These are phyloP conservation scores for Drechslera avenae DNA, from an alignment of 2,329 filamentous ascomycete species.

Conservation along the genomic window DNA sequence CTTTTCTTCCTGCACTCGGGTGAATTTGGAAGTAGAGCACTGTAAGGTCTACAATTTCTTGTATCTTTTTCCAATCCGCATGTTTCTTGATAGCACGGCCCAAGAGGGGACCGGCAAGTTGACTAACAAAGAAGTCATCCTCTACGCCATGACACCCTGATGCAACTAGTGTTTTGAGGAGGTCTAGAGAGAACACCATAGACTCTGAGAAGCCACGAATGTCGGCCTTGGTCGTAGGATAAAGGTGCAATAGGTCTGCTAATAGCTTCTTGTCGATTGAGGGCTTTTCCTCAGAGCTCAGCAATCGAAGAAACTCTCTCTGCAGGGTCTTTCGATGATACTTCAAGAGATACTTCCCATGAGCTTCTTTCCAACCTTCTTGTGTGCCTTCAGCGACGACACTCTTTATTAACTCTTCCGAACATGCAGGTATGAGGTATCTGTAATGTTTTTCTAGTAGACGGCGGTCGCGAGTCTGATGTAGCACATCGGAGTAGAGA, in stretches of 20 bases:
- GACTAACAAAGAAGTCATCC: constrained; percentile 14
- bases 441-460: constrained; percentile 26
- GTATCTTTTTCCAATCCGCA: constrained; percentile 14
- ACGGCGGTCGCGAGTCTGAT: constrained; percentile 23
- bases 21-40: constrained; percentile 24
- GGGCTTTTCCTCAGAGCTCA: constrained; percentile 5
- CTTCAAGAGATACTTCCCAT: constrained; percentile 12
- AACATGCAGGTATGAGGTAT: constrained; percentile 30
- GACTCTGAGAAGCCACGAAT: constrained; percentile 28
- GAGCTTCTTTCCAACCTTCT: constrained; percentile 10
- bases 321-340: constrained; percentile 26
- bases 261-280: constrained; percentile 7
- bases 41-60: constrained; percentile 25
- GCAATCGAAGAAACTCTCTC: constrained; percentile 12
- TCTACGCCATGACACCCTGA: constrained; percentile 5
- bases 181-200: constrained; percentile 33
- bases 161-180: constrained; percentile 19
- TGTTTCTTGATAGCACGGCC: constrained; percentile 27
- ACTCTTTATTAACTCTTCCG: constrained; percentile 18
- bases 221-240: constrained; percentile 10
- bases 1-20: constrained; percentile 7
- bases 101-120: constrained; percentile 29
- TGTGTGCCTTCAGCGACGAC: constrained; percentile 8
- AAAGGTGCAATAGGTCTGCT: constrained; percentile 12
- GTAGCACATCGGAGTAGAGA: constrained; percentile 15